phyloP scores from a whole-genome alignment of 2,329 filamentous ascomycete species.

The Fusarium torreyae region DNA sequence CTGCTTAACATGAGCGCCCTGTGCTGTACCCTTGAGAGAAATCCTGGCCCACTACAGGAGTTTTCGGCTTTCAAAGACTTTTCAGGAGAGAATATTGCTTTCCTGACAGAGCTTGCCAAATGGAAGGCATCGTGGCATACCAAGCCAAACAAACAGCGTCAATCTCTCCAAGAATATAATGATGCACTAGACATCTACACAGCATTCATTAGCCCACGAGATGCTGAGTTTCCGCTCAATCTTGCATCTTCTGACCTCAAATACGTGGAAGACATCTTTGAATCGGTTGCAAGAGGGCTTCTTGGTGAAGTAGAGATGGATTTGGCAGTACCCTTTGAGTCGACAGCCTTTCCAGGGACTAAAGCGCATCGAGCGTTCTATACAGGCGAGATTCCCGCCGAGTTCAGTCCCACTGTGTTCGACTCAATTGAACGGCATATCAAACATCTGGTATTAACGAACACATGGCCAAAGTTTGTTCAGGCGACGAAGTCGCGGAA shows the following conservation, averaged over 20 bases:
- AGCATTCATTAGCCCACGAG: slow-evolving; percentile 70
- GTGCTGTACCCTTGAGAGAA: slow-evolving; percentile 70
- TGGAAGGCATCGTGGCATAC: slow-evolving; percentile 63
- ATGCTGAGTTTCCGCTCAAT: slow-evolving; percentile 77
- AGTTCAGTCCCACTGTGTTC: slow-evolving; percentile 69
- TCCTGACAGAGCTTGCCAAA: slow-evolving; percentile 70
- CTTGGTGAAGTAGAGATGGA: slow-evolving; percentile 57
- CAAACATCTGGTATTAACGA: slow-evolving; percentile 77
- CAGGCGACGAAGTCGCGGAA: slow-evolving; percentile 48
- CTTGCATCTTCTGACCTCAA: slow-evolving; percentile 69
- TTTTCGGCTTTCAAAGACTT: slow-evolving; percentile 77
- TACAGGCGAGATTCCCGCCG: slow-evolving; percentile 61
- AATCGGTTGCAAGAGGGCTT: slow-evolving; percentile 62
- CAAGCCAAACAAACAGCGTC: background rate
- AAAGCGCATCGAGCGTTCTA: slow-evolving; percentile 46
- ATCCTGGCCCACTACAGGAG: slow-evolving; percentile 71
- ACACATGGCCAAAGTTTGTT: slow-evolving; percentile 76
- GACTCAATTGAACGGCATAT: slow-evolving; percentile 71
- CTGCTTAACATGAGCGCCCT: slow-evolving; percentile 73
- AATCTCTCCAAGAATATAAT: slow-evolving; percentile 65
- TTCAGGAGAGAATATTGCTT: slow-evolving; percentile 79
- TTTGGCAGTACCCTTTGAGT: slow-evolving; percentile 57
- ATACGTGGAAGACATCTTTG: slow-evolving; percentile 69
- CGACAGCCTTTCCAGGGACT: background rate
- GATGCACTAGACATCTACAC: slow-evolving; percentile 73